Evolutionary conservation across 768 basidiomycete species (phyloP), one percentile per base, ranked within the genome.

Genomic region (Mycena chlorophos): DNA sequence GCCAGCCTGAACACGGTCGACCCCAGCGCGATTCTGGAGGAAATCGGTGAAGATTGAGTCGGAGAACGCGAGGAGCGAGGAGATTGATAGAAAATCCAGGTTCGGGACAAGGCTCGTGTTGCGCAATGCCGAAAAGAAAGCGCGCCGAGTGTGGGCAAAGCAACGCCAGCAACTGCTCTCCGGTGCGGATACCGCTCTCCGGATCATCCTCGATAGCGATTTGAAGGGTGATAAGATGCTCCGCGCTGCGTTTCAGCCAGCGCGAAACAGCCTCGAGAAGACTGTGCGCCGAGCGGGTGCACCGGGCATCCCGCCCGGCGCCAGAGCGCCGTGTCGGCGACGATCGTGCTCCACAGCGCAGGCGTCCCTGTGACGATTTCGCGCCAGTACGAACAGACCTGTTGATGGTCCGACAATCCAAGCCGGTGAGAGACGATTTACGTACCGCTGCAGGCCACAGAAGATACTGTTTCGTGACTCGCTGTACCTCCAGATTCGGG

Each of bases 381-480:
- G 22, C 53, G 30, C 56, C 56, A 57, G 23, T 23, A 48, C 1
- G 46, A 57, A n/a, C 56, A 53, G 4, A 57, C 56, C 51, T 57
- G 10, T 1, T 27, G 19, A 6, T 16, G 17, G 40, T 39, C 22
- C 23, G 39, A 20, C 45, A 23, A 25, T 20, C n/a, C 8, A 28
- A 13, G 23, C 23, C 6, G 12, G 45, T 25, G 20, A 14, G 6
- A 46, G n/a, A 46, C 20, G 22, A 28, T n/a, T 25, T 6, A 25
- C 14, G 3, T 38, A 40, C 56, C 50, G 38, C 26, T 0, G 51
- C 48, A 2, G 52, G 3, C 19, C 39, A 45, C 6, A 57, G 39
- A 19, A 57, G 26, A 39, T 52, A 42, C 2, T 14, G 27, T 25
- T 51, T 47, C 14, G 55, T 50, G 2, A 56, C 8, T 3, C 55